phyloP scores from a whole-genome alignment of 2,329 filamentous ascomycete species.

The Calonectria pauciramosa region DNA sequence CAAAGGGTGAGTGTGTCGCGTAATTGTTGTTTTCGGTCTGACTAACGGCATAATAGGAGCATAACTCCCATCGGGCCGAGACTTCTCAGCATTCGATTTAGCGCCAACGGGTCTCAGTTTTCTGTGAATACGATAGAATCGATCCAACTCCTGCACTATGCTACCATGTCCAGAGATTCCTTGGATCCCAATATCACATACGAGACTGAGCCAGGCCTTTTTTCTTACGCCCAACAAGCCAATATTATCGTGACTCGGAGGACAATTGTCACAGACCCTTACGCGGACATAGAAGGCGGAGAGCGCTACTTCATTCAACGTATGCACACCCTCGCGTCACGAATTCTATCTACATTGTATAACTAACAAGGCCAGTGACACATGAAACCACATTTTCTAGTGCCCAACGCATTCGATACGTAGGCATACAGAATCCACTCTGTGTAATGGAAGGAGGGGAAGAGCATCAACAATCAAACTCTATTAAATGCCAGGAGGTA shows the following conservation, averaged over 20 bases:
- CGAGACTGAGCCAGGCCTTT: no score
- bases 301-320: not conserved
- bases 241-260: not conserved
- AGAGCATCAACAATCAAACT: not conserved
- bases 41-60: not conserved
- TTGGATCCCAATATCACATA: not conserved
- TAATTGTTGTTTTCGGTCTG: not conserved
- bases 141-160: not conserved
- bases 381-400: not conserved
- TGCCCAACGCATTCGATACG: not conserved
- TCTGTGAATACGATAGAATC: not conserved
- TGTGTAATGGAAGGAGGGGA: not conserved
- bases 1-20: not conserved
- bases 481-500: not conserved
- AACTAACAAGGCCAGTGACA: not conserved
- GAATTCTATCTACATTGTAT: not conserved
- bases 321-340: not conserved
- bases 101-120: not conserved
- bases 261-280: not conserved
- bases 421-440: not conserved
- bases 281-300: not conserved
- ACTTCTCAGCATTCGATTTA: not conserved
- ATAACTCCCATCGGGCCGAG: not conserved
- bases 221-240: not conserved
- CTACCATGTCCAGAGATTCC: not conserved